Conservation (phyloP, 805 yeast genomes). For the Yarrowia keelungensis region DNA sequence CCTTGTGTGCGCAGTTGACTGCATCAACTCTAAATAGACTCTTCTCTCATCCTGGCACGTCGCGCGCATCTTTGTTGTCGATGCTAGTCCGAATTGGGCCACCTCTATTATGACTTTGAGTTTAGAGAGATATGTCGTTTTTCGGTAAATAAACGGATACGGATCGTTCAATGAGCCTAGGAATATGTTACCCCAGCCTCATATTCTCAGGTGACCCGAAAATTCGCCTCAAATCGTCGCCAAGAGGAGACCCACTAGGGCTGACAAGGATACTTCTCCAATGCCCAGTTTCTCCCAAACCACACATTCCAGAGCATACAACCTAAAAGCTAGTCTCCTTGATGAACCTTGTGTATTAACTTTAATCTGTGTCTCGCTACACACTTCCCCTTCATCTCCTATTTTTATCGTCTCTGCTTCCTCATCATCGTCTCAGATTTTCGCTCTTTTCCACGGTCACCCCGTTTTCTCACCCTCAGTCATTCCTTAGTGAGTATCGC, state of each 20-base stretch:
- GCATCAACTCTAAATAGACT: neutral
- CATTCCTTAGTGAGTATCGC: conserved; percentile 38
- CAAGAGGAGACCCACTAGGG: neutral
- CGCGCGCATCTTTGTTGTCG: conserved; percentile 33
- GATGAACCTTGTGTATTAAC: conserved; percentile 21
- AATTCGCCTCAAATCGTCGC: no score
- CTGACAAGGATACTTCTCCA: neutral
- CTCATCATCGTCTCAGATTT: conserved; percentile 34
- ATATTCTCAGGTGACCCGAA: neutral
- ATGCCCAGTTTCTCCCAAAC: neutral
- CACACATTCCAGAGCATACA: conserved; percentile 17
- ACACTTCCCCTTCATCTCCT: conserved; percentile 16
- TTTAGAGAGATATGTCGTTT: neutral
- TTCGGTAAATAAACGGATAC: neutral
- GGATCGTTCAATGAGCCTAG: neutral
- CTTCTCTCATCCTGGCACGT: conserved; percentile 16
- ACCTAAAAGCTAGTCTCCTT: conserved; percentile 30
- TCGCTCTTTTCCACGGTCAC: conserved; percentile 37
- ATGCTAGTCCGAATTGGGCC: conserved; percentile 26
- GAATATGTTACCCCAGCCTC: neutral
- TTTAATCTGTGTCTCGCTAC: conserved; percentile 6
- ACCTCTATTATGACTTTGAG: neutral
- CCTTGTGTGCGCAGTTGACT: neutral
- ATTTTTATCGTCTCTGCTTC: conserved; percentile 30
- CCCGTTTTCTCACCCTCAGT: conserved; percentile 38